Base-by-base conservation (phyloP, 2,329 filamentous ascomycete species). In the Cladophialophora bantiana region DNA sequence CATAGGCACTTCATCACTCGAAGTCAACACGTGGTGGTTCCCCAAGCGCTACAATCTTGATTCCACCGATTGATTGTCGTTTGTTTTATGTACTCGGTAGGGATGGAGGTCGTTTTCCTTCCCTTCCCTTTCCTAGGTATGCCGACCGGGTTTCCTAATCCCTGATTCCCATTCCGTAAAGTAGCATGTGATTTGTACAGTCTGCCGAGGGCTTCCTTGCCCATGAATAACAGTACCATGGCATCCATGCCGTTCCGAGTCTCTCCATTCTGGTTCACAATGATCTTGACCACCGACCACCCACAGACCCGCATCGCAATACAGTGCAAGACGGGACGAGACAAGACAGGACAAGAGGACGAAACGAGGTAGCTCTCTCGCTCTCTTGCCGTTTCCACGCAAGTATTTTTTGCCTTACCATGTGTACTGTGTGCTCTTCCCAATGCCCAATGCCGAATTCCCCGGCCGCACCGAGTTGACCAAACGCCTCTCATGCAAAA, bases 401-500 rank as follows among this genome's bases (percentile, higher is more conserved):
- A 50, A 26, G 18, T 10, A 3, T 26, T 50, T 50, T 50, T 10
- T 3, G 7, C 45, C 10, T 9, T 31, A 18, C 45, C 20, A 50
- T 50, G 45, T 26, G 45, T 50, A 15, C 38, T 26, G 45, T 26
- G 13, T 15, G 15, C 38, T 42, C 38, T 42, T 42, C 12, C 38
- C 38, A 42, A 42, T 42, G 15, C 20, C 45, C 45, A 50, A 50
- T 12, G 9, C 45, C 18, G 10, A 20, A 12, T 10, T 50, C 20
- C 9, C 10, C 18, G 26, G 45, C n/a, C 42, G 7, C 20, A 50
- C 20, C 45, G 18, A n/a, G 26, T 9, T 26, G 7, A 50, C 57
- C 57, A 59, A 59, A 59, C 57, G 57, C 57, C 57, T 31, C 40
- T 36, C 26, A 50, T 59, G 57, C 57, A 59, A 48, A 59, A 35